Base-by-base conservation (phyloP, 202 grass and related monocot genomes). In the Setaria italica region DNA sequence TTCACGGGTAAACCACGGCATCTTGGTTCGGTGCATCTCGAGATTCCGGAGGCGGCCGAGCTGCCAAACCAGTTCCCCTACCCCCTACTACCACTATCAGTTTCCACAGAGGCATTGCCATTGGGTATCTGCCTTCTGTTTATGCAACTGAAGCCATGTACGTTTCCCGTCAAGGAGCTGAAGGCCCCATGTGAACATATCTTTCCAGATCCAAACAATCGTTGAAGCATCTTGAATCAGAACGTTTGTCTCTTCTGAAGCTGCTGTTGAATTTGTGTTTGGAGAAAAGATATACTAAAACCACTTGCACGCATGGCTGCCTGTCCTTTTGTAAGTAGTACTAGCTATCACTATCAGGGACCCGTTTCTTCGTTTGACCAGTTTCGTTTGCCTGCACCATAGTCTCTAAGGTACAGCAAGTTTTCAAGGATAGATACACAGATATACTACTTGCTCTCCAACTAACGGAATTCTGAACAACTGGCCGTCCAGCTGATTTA, bases 1-100 rank as follows among this genome's bases (percentile, higher is more conserved):
- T 60, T 33, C 58, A 50, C 12, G 4, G 72, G 56, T 32, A 53
- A 51, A 39, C 65, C 5, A 69, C 45, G 13, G 7, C 62, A 82
- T 65, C 43, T 46, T 34, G 48, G 88, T 83, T 79, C 79, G 42
- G 33, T 87, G 80, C 50, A 87, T 69, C 67, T 83, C 15, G 2
- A 74, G 37, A 73, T 73, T 86, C 32, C 41, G 10, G 42, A 73
- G 58, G 56, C 74, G 9, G 25, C 77, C 70, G 29, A 77, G 14
- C 72, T 33, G 47, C 84, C 72, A 30, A 86, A 51, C 73, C 50
- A 25, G 9, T 67, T 16, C 32, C 6, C 32, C 13, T 7, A 2
- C 25, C 25, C 25, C 25, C 47, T 21, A n/a, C 11, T 10, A 16
- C 0, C 17, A 57, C 19, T 60, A 66, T 53, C 15, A 16, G 60